phyloP scores from a whole-genome alignment of 805 yeast genomes.

The Metschnikowia lunata region DNA sequence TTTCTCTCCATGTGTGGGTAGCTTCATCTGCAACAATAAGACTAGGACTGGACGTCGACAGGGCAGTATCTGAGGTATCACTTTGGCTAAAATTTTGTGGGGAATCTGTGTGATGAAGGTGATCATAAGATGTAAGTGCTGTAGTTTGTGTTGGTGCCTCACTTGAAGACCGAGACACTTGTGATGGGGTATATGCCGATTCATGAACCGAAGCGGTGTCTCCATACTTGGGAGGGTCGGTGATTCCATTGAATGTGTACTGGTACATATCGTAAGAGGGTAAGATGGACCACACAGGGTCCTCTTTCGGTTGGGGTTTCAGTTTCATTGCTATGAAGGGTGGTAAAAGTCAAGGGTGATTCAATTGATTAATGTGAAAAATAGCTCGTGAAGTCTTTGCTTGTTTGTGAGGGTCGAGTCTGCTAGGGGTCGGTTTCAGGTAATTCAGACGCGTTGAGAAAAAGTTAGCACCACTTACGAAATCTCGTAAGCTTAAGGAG shows the following conservation, averaged over 20 bases:
- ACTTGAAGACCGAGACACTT: constrained; percentile 1
- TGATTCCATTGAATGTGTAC: constrained; percentile 12
- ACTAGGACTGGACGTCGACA: constrained; percentile 3
- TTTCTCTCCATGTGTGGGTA: constrained; percentile 31
- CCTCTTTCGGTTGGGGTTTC: constrained; percentile 13
- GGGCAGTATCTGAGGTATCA: background rate
- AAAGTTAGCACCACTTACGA: too few species aligned
- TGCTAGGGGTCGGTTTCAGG: too few species aligned
- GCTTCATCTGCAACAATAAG: constrained; percentile 34
- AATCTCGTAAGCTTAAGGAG: too few species aligned
- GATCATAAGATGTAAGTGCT: constrained; percentile 1
- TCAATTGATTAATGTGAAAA: too few species aligned
- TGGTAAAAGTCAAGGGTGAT: too few species aligned
- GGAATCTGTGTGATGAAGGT: too few species aligned
- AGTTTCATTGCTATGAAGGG: background rate
- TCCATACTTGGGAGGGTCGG: constrained; percentile 15
- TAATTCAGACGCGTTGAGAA: too few species aligned
- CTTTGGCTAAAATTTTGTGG: background rate
- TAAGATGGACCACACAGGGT: constrained; percentile 35
- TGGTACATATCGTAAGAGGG: constrained; percentile 38
- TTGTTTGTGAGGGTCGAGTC: too few species aligned
- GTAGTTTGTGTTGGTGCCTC: constrained; percentile 2
- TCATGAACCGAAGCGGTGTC: constrained; percentile 8
- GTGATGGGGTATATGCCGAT: constrained; percentile 4
- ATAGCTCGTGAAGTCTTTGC: too few species aligned